These are phyloP conservation scores for Bruguiera hainesii DNA, from an alignment of 441 rosid species.

Conservation along the genomic window DNA sequence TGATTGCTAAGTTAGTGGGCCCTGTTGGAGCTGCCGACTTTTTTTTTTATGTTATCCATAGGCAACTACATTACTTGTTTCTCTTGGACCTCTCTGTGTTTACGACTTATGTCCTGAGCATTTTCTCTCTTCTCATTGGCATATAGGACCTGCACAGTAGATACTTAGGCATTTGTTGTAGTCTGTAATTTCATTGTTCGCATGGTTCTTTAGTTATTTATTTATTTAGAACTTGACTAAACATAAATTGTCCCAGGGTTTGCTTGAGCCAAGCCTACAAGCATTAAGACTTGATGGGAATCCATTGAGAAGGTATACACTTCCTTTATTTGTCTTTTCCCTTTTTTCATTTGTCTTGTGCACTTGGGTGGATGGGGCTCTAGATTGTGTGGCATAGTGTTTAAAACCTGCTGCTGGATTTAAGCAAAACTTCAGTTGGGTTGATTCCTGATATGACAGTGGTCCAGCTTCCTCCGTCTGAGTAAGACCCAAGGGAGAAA, in stretches of 20 bases:
- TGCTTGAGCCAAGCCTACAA: slow-evolving; percentile 75
- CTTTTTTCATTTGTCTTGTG: not conserved
- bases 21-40: not conserved
- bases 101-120: not conserved
- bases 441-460: not conserved
- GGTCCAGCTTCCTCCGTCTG: no score
- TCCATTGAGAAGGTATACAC: slow-evolving; percentile 76
- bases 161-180: not conserved
- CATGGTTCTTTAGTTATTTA: no score
- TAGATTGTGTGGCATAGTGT: not conserved
- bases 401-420: no score
- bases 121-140: not conserved
- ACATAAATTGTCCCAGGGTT: slow-evolving; percentile 43
- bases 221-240: no score
- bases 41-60: not conserved
- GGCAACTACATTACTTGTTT: not conserved
- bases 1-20: not conserved
- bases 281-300: slow-evolving; percentile 82
- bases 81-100: not conserved
- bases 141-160: not conserved
- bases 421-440: not conserved
- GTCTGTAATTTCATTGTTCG: not conserved
- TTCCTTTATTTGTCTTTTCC: not conserved
- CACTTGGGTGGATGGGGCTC: not conserved
- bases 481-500: no score